Evolutionary conservation across 257 asterid species (phyloP), one percentile per base, ranked within the genome.

Genomic region (Leonotis leonurus): DNA sequence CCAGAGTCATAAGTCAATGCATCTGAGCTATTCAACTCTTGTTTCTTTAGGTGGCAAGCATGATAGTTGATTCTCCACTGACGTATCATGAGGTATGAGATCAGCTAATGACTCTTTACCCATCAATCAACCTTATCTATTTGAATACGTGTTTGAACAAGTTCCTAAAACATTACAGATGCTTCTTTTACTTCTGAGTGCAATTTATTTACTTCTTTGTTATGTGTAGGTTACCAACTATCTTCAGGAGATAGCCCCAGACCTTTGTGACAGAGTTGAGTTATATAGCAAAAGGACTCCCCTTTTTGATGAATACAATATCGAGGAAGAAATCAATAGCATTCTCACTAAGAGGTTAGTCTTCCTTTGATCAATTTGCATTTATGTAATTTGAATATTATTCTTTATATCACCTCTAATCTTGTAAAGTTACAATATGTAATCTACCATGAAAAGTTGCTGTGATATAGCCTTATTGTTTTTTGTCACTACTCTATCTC

Each of bases 21-120:
- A 71, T 63, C 64, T 27, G 60, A 48, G 62, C 56, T 64, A 51
- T 55, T 62, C 53, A 64, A 60, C 25, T 46, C 69, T 62, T 16
- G 32, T 64, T 64, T 71, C 21, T 73, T 62, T 79, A 93, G 99
- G 99, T 93, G 66, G 76, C 78, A 43, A 77, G 87, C 71, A 79
- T 93, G 97, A 79, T 89, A 37, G 96, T 93, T 58, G 99, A 93
- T 80, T 93, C 99, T 66, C 95, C 95, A 29, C 81, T 95, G 77
- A 93, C 85, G 32, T 93, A 87, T 78, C 94, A 93, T 45, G 99
- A 93, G 97, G 99, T 93, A 85, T 61, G 77, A 29, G 39, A 61
- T 25, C 56, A 60, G 37, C 54, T 61, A 6, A 22, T 27, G 54
- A 39, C 10, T 5, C 26, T 56, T 40, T n/a, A 56, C 49, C 20